Evolutionary conservation across 169 alveolate species (phyloP).

Genomic region (Plasmodium cynomolgi): DNA sequence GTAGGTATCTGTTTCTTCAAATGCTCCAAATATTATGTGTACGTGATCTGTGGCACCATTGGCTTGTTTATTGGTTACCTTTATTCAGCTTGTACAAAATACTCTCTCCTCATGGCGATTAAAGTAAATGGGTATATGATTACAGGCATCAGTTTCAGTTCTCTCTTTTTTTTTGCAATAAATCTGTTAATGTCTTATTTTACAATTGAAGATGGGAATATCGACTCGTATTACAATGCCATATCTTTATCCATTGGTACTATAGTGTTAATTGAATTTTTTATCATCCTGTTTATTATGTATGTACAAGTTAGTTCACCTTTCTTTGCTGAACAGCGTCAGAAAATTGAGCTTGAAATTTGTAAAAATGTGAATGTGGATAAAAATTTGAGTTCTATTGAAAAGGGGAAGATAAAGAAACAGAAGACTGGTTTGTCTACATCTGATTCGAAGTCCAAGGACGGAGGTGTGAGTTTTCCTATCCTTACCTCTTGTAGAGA

Average conservation of each 20-base stretch:
- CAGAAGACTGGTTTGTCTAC: not conserved
- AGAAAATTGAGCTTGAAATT: constrained; percentile 9
- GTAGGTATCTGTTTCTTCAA: constrained; percentile 17
- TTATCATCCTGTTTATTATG: not conserved
- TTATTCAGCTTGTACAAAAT: constrained; percentile 51
- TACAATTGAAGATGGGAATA: constrained; percentile 47
- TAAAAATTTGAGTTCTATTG: not conserved
- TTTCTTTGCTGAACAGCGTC: constrained; percentile 4
- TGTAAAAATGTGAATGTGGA: not conserved
- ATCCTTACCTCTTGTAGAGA: not conserved
- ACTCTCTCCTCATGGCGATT: constrained; percentile 7
- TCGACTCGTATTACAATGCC: constrained; percentile 24
- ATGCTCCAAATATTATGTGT: constrained; percentile 32
- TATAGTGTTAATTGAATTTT: not conserved
- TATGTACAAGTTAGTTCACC: constrained; percentile 28
- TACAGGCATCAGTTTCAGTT: constrained; percentile 47
- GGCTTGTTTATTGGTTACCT: constrained; percentile 61
- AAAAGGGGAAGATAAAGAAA: constrained; percentile 12
- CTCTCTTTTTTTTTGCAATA: constrained; percentile 27
- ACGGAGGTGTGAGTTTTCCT: not conserved
- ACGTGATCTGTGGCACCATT: constrained; percentile 1
- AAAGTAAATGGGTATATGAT: constrained; percentile 44
- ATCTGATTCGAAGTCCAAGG: not conserved
- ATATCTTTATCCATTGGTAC: constrained; percentile 15
- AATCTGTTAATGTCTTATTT: constrained; percentile 37